Evolutionary conservation across 768 basidiomycete genomes (phyloP).

Genomic region (Galerina sulciceps): DNA sequence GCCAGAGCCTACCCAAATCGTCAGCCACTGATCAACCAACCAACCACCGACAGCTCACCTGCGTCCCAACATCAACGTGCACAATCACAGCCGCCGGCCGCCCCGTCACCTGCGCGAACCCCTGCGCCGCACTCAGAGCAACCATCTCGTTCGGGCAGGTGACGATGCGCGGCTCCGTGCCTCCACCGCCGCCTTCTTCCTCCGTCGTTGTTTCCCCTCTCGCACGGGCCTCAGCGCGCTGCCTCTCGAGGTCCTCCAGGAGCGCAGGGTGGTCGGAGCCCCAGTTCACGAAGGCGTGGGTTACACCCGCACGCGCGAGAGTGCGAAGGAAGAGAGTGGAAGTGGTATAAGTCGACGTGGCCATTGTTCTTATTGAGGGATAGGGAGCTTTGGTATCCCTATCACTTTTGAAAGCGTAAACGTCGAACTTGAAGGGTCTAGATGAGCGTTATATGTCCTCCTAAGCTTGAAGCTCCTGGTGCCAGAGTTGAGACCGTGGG

Average conservation of each 20-base stretch:
- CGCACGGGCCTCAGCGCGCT: conserved; percentile 36
- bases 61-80: conserved; percentile 75
- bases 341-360: conserved; percentile 44
- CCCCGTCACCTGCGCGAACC: conserved; percentile 67
- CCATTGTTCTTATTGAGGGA: not conserved
- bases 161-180: conserved; percentile 53
- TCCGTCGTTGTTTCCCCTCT: not conserved
- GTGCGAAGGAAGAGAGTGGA: conserved; percentile 66
- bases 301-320: conserved; percentile 60
- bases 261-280: conserved; percentile 77
- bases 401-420: too few relatives aligned
- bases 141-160: conserved; percentile 83
- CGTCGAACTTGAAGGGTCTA: too few relatives aligned
- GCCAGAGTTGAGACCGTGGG: too few relatives aligned
- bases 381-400: too few relatives aligned
- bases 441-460: too few relatives aligned
- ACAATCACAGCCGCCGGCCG: conserved; percentile 75
- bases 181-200: conserved; percentile 9
- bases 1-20: conserved; percentile 54
- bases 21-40: not conserved
- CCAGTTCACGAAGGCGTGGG: conserved; percentile 77
- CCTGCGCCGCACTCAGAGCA: conserved; percentile 72
- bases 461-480: too few relatives aligned
- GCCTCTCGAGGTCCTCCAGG: conserved; percentile 68
- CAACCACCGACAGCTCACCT: conserved; percentile 38